A percentile compares a stretch with the other conserved stretches of the same genome.
Conservation (phyloP, 208 protist species). For the Leishmania tarentolae region DNA sequence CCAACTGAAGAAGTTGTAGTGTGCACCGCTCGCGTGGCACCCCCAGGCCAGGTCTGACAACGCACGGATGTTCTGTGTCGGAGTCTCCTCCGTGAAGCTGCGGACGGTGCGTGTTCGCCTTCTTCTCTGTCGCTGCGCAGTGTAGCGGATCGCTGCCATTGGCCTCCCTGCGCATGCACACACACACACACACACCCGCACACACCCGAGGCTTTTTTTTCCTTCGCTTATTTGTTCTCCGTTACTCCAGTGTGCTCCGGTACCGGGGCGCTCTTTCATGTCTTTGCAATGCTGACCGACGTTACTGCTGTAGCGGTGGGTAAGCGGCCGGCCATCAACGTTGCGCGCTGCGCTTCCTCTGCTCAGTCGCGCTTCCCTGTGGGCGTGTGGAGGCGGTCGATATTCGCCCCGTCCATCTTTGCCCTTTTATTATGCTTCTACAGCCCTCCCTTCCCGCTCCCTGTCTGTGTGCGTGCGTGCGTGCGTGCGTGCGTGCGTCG, state of each 20-base stretch:
- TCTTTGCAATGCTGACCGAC: not conserved
- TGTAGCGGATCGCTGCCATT: not conserved
- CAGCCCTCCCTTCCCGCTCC: constrained; percentile 7
- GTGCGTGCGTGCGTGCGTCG: not conserved
- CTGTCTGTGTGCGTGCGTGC: constrained; percentile 6
- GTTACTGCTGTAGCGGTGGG: not conserved
- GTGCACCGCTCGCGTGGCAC: not conserved
- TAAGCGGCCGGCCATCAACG: not conserved
- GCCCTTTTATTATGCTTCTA: not conserved
- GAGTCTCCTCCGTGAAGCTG: not conserved
- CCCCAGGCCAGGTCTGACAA: not conserved
- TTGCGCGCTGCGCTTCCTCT: not conserved
- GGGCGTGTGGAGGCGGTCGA: not conserved
- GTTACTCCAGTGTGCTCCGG: not conserved
- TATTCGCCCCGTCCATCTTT: not conserved
- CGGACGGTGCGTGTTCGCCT: not conserved
- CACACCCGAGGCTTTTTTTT: not conserved
- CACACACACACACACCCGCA: too few relatives aligned
- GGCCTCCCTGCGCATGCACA: not conserved
- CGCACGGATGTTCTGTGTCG: not conserved
- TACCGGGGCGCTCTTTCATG: not conserved
- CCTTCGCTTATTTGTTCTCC: too few relatives aligned
- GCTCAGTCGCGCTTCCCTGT: not conserved
- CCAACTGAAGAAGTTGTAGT: constrained; percentile 23
- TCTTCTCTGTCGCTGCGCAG: not conserved